Conservation (phyloP, 2,329 filamentous ascomycete species). For the Aplosporella prunicola region DNA sequence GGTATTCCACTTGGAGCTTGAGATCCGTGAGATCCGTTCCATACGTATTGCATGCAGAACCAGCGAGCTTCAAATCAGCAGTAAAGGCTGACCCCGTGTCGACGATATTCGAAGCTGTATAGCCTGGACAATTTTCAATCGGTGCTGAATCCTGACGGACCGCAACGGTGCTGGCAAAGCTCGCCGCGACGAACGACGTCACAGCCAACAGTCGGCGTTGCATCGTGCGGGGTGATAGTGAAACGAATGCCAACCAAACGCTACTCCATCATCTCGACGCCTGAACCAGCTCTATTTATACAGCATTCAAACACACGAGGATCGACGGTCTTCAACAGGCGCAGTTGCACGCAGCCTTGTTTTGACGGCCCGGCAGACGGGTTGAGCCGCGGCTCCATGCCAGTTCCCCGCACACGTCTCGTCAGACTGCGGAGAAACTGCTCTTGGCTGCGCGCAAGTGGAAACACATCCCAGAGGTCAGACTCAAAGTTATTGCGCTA, state of each 20-base stretch:
- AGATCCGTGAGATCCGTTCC: conserved; percentile 48
- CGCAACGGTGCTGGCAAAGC: conserved; percentile 4
- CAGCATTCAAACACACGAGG: no score
- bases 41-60: conserved; percentile 52
- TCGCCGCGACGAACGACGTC: background rate
- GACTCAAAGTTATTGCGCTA: background rate
- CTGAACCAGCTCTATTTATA: no score
- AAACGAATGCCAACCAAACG: no score
- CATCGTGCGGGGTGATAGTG: no score
- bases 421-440: conserved; percentile 1
- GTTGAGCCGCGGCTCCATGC: background rate
- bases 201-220: conserved; percentile 2
- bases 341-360: no score
- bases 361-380: background rate
- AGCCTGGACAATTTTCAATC: conserved; percentile 52
- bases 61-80: conserved; percentile 61
- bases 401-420: conserved; percentile 5
- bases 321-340: no score
- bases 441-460: no score
- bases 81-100: conserved; percentile 48
- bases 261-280: no score
- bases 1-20: conserved; percentile 51
- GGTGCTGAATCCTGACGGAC: background rate
- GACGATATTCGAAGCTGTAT: conserved; percentile 52
- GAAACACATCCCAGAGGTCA: no score